Evolutionary conservation across 495 filamentous ascomycete species (phyloP), one percentile per base, ranked within the genome.

Genomic region (Aspergillus steynii): DNA sequence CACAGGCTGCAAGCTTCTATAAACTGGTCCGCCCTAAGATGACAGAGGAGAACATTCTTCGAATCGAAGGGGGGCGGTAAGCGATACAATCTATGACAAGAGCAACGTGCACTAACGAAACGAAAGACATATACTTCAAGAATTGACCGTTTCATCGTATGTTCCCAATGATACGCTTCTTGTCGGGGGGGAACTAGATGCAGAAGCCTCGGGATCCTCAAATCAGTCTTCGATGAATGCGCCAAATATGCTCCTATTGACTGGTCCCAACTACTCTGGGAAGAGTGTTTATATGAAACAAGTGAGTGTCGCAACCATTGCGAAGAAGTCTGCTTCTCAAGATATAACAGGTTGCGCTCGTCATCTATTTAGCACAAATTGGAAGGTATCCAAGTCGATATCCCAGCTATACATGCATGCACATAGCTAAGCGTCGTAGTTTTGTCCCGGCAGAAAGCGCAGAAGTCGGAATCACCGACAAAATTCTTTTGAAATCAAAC

Each of bases 261-360:
- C 95, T 0, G 95, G 95, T 1, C 93, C 95, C 42, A 98, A 99
- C 65, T 96, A 92, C 75, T 97, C 95, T 0, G 96, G 95, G 7
- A 98, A 98, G 70, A 96, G 92, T 68, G 85, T 98, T 31, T 97
- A 97, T 74, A 87, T 99, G 75, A 98, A 96, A 71, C 95, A 97
- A 69, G 86, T 80, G 53, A 65, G 61, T 6, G 8, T 29, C 2
- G 9, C 20, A 4, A 26, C n/a, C 4, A 26, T 6, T 31, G 34
- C 0, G 26, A 3, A 49, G 9, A n/a, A 46, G n/a, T 49, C 47
- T 14, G 64, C 48, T 20, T 31, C 20, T 15, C 1, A 56, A 5
- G 50, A 78, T 64, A 29, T 0, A 50, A 5, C 42, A 83, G 73
- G 71, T 93, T 56, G 96, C 95, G n/a, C 71, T 97, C 49, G 96